Base-by-base conservation (phyloP, 83 land plant genomes). In the Thuja plicata region DNA sequence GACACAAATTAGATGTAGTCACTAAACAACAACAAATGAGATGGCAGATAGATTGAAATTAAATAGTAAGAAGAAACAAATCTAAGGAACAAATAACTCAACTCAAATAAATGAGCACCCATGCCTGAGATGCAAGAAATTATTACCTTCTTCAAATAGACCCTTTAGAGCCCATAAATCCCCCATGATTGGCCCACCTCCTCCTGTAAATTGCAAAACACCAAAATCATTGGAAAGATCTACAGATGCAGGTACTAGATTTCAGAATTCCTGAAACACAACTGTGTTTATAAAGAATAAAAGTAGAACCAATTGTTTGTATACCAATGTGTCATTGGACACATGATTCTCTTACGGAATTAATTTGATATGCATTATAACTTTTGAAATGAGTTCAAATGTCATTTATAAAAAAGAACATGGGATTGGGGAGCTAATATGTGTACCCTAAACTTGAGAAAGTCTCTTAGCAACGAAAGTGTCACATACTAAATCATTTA, bases 91-190 rank as follows among this genome's bases (percentile, higher is more conserved):
- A 46, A 70, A 37, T 24, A 52, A 57, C 35, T 55, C 71, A 87
- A 71, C 19, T 54, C 57, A 54, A 24, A 62, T 40, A 24, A 43
- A 82, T 50, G 45, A 46, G 43, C 21, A 27, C 37, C 57, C 55
- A 62, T 50, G 41, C 45, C 11, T 55, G 37, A 46, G 46, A 89
- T 17, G 81, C 32, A 41, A 6, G 30, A 78, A 87, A 66, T 77
- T 46, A 30, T 80, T 89, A 98, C 99, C 99, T 95, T 96, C 99
- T 86, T 96, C 99, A 88, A 97, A 92, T 27, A 98, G 94, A n/a
- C 99, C 99, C 90, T 97, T 98, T 45, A 97, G 88, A 57, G 99
- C 99, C 99, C 99, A 98, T 78, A 98, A 89, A 90, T 98, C 99
- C 80, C 99, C 99, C 97, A 98, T 93, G n/a, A 97, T 96, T 41